Evolutionary conservation across 2,329 filamentous ascomycete species (phyloP).

Genomic region (Colletotrichum sp.): DNA sequence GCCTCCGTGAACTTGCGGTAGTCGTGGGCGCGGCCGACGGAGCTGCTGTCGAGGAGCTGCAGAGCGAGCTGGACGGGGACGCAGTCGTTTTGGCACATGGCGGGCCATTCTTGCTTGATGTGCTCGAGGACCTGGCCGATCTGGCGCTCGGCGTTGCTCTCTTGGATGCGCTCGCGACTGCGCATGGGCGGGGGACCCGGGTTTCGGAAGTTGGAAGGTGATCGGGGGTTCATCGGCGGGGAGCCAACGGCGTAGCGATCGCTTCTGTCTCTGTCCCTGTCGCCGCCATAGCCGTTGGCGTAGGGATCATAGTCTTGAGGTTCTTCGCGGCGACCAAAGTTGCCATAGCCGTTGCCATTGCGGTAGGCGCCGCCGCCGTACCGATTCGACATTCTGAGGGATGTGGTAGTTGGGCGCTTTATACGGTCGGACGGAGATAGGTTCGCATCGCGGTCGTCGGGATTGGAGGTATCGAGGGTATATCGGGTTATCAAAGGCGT

Average conservation of each 20-base stretch:
- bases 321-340: slow-evolving; percentile 59
- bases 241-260: slow-evolving; percentile 44
- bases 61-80: slow-evolving; percentile 94
- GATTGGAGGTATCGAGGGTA: not conserved
- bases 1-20: slow-evolving; percentile 85
- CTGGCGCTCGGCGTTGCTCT: slow-evolving; percentile 59
- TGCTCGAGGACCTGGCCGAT: slow-evolving; percentile 74
- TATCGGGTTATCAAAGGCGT: not conserved
- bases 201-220: slow-evolving; percentile 33
- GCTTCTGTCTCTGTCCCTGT: slow-evolving; percentile 39
- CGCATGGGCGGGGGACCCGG: slow-evolving; percentile 31
- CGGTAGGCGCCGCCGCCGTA: slow-evolving; percentile 41
- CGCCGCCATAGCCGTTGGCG: slow-evolving; percentile 44
- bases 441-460: slow-evolving; percentile 15
- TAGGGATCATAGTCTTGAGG: slow-evolving; percentile 53
- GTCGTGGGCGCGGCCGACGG: slow-evolving; percentile 87
- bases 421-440: not conserved
- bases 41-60: slow-evolving; percentile 92
- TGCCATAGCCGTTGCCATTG: slow-evolving; percentile 47
- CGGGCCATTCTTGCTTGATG: slow-evolving; percentile 89
- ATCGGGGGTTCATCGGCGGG: slow-evolving; percentile 27
- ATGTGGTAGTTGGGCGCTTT: slow-evolving; percentile 8
- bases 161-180: slow-evolving; percentile 34
- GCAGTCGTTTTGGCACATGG: slow-evolving; percentile 88
- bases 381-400: slow-evolving; percentile 22